Evolutionary conservation across 2,329 filamentous ascomycete genomes (phyloP).

Genomic region (Paraphaeosphaeria minitans): DNA sequence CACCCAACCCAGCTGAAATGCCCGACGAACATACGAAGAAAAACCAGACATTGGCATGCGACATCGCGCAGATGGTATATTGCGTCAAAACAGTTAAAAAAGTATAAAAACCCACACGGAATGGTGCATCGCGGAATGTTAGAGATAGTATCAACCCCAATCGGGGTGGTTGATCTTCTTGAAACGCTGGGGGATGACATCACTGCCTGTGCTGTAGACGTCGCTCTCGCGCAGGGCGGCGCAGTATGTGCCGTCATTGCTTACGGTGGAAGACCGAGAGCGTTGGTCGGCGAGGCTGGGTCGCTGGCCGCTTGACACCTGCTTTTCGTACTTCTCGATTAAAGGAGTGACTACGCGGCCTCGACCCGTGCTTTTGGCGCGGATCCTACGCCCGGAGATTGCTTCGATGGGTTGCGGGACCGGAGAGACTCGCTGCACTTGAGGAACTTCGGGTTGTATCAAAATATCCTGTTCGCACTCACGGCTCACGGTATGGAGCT

Average conservation of each 20-base stretch:
- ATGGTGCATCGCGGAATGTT: not conserved
- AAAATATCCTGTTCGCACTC: constrained; percentile 8
- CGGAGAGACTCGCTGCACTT: not conserved
- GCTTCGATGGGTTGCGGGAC: constrained; percentile 3
- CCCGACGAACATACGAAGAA: not conserved
- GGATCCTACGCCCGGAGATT: constrained; percentile 12
- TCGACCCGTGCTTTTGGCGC: constrained; percentile 20
- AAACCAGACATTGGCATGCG: not conserved
- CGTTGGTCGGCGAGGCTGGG: not conserved
- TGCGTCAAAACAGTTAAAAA: not conserved
- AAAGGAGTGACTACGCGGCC: constrained; percentile 27
- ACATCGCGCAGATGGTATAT: constrained; percentile 5
- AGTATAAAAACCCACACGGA: not conserved
- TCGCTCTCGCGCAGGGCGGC: constrained; percentile 18
- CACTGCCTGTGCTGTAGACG: not conserved
- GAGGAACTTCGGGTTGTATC: not conserved
- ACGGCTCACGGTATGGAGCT: not conserved
- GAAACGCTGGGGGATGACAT: not conserved
- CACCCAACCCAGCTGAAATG: not conserved
- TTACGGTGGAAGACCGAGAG: constrained; percentile 13
- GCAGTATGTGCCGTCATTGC: constrained; percentile 37
- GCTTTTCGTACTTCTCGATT: constrained; percentile 22
- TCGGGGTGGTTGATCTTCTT: constrained; percentile 1
- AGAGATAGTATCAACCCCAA: not conserved
- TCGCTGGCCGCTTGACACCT: constrained; percentile 6